Base-by-base conservation (phyloP, 495 filamentous ascomycete genomes). In the Viridothelium virens region DNA sequence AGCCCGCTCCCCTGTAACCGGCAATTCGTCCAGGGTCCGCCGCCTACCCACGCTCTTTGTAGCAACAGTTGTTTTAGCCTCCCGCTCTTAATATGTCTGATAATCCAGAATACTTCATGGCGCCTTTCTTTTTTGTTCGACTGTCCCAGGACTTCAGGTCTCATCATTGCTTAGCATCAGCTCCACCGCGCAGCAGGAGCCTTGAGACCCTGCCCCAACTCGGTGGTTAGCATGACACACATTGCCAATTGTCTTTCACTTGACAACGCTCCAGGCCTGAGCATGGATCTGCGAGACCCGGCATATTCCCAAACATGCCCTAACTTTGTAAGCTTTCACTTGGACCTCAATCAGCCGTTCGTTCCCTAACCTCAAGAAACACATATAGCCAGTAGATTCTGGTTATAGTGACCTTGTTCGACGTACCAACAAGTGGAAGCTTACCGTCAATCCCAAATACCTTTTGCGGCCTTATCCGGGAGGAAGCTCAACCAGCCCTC, bases 1-100 rank as follows among this genome's bases (percentile, higher is more conserved):
- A 7, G 33, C 31, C 31, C 10, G 25, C 53, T 36, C 53, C 3
- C 14, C 25, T 59, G 11, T 34, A 9, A 59, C 36, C 36, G 53
- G 53, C 14, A 59, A 18, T 14, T 34, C n/a, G 11, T 31, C n/a
- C 9, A 25, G 18, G 7, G 25, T 7, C 11, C 25, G 25, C 7
- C 53, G 53, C 53, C 5, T 59, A 9, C 25, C 53, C 53, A 59
- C 25, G 31, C 53, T 59, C 25, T 36, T 59, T 59, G 53, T 59
- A 59, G 53, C 53, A 36, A 59, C 36, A 59, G 53, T 59, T 59
- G 53, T 59, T 59, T 59, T 59, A 59, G 53, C 53, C 53, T 59
- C 53, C 53, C 36, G 53, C 53, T 59, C 53, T 59, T 59, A 59
- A 59, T 36, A 59, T 31, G 53, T 18, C 53, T 59, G 31, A 59